Conservation (phyloP, 768 basidiomycete species). For the Tubosaeta brunneosetosa region DNA sequence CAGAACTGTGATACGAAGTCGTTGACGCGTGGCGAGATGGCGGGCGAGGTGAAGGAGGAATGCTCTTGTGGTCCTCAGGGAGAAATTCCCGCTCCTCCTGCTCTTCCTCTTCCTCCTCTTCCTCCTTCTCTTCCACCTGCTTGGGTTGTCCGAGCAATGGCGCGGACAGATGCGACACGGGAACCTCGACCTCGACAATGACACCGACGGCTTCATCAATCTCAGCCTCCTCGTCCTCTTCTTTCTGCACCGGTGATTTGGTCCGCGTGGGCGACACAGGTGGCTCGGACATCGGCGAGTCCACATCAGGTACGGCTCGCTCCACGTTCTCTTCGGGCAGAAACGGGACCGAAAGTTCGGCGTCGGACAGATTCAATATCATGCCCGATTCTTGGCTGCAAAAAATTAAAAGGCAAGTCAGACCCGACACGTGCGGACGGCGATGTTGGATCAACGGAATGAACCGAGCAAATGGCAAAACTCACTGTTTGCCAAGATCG, state of each 20-base stretch:
- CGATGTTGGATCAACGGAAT: not conserved
- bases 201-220: slow-evolving; percentile 12
- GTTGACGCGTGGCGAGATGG: slow-evolving; percentile 15
- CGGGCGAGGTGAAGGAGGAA: slow-evolving; percentile 11
- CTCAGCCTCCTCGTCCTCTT: slow-evolving; percentile 26
- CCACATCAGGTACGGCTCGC: slow-evolving; percentile 16
- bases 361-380: slow-evolving; percentile 35
- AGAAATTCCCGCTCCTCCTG: slow-evolving; percentile 1
- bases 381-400: slow-evolving; percentile 39
- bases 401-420: slow-evolving; percentile 5
- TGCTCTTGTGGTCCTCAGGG: slow-evolving; percentile 1
- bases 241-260: slow-evolving; percentile 20
- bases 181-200: slow-evolving; percentile 11
- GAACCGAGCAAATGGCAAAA: slow-evolving; percentile 7
- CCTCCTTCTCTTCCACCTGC: slow-evolving; percentile 16
- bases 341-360: slow-evolving; percentile 26
- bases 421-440: slow-evolving; percentile 3
- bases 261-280: slow-evolving; percentile 24
- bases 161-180: slow-evolving; percentile 12
- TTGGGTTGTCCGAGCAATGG: slow-evolving; percentile 12
- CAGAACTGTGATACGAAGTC: slow-evolving; percentile 13
- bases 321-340: slow-evolving; percentile 10
- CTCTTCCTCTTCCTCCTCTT: slow-evolving; percentile 12
- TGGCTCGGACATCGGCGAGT: slow-evolving; percentile 33
- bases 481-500: slow-evolving; percentile 51